Percentiles rank a stretch among this genome's conserved stretches.
phyloP scores from a whole-genome alignment of 2,329 filamentous ascomycete genomes.

The Cordyceps javanica region DNA sequence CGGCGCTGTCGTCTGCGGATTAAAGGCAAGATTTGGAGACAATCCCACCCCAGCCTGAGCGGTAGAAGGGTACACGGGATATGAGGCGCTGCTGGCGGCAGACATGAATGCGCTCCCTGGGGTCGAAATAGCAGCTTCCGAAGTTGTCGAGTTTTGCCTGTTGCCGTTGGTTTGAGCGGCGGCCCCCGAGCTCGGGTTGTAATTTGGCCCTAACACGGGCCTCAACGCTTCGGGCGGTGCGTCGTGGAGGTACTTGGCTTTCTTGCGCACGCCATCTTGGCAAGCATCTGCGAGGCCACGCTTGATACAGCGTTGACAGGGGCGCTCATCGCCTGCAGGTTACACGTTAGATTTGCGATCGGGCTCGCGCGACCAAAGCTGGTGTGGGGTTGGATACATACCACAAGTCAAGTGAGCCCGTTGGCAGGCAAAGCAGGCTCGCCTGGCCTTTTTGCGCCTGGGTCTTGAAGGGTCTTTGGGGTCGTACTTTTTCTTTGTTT shows the following conservation, averaged over 20 bases:
- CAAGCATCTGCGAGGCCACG: conserved; percentile 85
- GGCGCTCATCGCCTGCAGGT: conserved; percentile 78
- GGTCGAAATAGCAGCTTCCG: conserved; percentile 36
- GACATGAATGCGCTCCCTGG: conserved; percentile 42
- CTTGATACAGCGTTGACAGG: conserved; percentile 91
- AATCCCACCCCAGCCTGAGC: conserved; percentile 40
- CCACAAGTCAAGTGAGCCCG: conserved; percentile 95
- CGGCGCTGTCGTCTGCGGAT: conserved; percentile 64
- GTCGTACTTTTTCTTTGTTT: conserved; percentile 63
- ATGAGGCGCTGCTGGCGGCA: conserved; percentile 39
- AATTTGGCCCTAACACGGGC: conserved; percentile 71
- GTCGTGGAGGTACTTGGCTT: conserved; percentile 98
- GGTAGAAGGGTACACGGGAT: conserved; percentile 43
- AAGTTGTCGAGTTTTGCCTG: conserved; percentile 38
- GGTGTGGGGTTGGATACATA: conserved; percentile 48
- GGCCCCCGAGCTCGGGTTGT: conserved; percentile 49
- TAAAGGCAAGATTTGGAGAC: conserved; percentile 48
- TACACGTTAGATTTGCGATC: conserved; percentile 23
- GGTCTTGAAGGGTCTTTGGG: conserved; percentile 88
- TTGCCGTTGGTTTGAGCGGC: conserved; percentile 39
- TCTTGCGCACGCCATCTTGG: conserved; percentile 95
- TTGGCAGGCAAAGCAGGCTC: conserved; percentile 95
- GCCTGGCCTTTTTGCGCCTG: conserved; percentile 87
- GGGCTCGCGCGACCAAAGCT: not conserved
- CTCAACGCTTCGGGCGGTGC: conserved; percentile 83